Conservation (phyloP, 371 early-diverging fungal genomes). For the Mucor racemosus region DNA sequence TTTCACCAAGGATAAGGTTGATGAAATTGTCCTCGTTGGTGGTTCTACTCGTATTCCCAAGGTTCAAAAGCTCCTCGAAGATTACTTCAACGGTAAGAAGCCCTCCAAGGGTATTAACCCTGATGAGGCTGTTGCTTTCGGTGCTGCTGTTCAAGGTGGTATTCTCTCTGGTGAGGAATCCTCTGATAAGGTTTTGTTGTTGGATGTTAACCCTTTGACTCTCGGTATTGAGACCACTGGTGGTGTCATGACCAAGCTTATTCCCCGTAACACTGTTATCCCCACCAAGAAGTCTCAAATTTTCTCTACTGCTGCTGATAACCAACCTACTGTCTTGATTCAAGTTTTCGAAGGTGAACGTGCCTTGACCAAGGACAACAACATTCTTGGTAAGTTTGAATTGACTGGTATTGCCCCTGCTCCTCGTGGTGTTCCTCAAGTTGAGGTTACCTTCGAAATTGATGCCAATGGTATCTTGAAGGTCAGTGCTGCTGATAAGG, state of each 20-base stretch:
- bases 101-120: slow-evolving; percentile 95
- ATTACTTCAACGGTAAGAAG: slow-evolving; percentile 91
- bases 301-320: slow-evolving; percentile 99
- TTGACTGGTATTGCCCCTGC: slow-evolving; percentile 85
- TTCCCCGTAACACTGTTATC: slow-evolving; percentile 97
- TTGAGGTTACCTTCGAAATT: slow-evolving; percentile 95
- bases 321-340: slow-evolving; percentile 97
- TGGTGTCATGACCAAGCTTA: slow-evolving; percentile 96
- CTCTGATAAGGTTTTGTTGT: slow-evolving; percentile 84
- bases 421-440: slow-evolving; percentile 90
- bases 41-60: slow-evolving; percentile 99
- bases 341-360: slow-evolving; percentile 99
- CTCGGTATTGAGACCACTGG: slow-evolving; percentile 97
- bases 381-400: slow-evolving; percentile 96
- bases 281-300: slow-evolving; percentile 98
- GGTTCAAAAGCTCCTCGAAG: slow-evolving; percentile 93
- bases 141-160: slow-evolving; percentile 95
- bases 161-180: slow-evolving; percentile 90
- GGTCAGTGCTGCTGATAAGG: slow-evolving; percentile 96
- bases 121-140: slow-evolving; percentile 97
- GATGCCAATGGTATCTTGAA: slow-evolving; percentile 99
- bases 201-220: slow-evolving; percentile 98
- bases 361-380: slow-evolving; percentile 96
- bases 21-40: slow-evolving; percentile 99
- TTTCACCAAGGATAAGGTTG: slow-evolving; percentile 84